A percentile compares a stretch with the other conserved stretches of the same genome.
Evolutionary conservation across 2,329 filamentous ascomycete species (phyloP).

Genomic region (Ceratocystiopsis minuta): DNA sequence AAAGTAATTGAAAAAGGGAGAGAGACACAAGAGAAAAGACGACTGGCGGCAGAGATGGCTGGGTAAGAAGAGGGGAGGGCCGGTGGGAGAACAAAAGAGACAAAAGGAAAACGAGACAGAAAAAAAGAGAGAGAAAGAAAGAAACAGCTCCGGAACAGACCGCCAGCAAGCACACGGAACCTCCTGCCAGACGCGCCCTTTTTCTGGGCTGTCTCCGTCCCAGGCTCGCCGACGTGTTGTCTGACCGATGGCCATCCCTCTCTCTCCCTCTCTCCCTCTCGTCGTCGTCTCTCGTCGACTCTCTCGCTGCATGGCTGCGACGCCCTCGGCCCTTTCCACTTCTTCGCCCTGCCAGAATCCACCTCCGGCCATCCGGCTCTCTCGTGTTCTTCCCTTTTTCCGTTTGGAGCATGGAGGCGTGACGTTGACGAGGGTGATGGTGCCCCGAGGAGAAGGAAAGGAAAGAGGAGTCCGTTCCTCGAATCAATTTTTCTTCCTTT

Average conservation of each 20-base stretch:
- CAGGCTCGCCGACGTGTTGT: too few species aligned
- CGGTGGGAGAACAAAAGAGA: background rate
- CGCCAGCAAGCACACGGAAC: background rate
- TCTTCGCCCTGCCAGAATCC: too few species aligned
- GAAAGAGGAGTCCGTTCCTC: background rate
- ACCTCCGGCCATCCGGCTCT: background rate
- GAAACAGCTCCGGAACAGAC: too few species aligned
- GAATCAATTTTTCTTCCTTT: too few species aligned
- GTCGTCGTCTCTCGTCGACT: background rate
- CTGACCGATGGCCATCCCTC: conserved; percentile 4
- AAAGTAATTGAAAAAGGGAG: conserved; percentile 1
- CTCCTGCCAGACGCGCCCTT: too few species aligned
- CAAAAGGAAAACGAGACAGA: background rate
- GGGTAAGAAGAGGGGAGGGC: background rate
- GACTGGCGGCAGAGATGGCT: background rate
- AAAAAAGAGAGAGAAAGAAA: background rate
- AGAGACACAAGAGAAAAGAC: background rate
- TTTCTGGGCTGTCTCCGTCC: too few species aligned
- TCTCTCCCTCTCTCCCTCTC: background rate
- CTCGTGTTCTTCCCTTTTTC: conserved; percentile 5
- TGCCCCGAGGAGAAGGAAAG: conserved; percentile 2
- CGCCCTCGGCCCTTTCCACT: too few species aligned
- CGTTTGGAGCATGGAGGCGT: conserved; percentile 11
- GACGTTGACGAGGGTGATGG: conserved; percentile 12
- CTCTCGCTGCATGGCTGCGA: background rate